Percentiles rank a stretch among this genome's conserved stretches.
Conservation (phyloP, 257 asterid genomes). For the Solanum chaucha region DNA sequence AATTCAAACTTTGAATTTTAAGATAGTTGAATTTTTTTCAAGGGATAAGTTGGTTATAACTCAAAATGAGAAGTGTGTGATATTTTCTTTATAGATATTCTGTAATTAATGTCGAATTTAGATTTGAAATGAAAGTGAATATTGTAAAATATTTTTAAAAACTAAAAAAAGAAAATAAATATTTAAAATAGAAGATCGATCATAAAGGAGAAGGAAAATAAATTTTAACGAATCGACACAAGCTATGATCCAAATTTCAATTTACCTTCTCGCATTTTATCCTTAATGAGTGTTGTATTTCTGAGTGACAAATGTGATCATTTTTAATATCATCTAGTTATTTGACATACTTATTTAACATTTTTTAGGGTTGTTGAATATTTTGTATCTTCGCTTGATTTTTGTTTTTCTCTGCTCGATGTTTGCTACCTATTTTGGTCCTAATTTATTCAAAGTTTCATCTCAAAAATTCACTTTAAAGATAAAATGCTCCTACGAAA, state of each 20-base stretch:
- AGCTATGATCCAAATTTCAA: background rate
- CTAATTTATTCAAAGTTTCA: accelerated
- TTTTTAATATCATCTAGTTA: background rate
- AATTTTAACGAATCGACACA: background rate
- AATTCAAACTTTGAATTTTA: background rate
- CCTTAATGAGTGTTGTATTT: background rate
- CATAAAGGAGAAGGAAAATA: background rate
- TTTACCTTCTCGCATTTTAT: background rate
- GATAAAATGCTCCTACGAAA: accelerated
- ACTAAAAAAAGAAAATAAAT: background rate
- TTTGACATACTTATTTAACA: background rate
- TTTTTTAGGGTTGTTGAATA: background rate
- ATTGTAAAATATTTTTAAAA: background rate
- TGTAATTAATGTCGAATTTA: background rate
- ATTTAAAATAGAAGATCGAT: background rate
- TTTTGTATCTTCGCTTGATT: accelerated
- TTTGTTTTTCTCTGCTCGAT: too few species aligned
- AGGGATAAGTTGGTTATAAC: background rate
- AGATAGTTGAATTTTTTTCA: background rate
- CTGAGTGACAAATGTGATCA: background rate
- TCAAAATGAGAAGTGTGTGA: background rate
- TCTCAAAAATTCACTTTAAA: background rate
- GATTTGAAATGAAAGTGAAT: background rate
- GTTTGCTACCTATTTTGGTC: accelerated
- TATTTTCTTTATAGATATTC: background rate